phyloP scores from a whole-genome alignment of 2,329 filamentous ascomycete species.

The Cercospora nicotianae region DNA sequence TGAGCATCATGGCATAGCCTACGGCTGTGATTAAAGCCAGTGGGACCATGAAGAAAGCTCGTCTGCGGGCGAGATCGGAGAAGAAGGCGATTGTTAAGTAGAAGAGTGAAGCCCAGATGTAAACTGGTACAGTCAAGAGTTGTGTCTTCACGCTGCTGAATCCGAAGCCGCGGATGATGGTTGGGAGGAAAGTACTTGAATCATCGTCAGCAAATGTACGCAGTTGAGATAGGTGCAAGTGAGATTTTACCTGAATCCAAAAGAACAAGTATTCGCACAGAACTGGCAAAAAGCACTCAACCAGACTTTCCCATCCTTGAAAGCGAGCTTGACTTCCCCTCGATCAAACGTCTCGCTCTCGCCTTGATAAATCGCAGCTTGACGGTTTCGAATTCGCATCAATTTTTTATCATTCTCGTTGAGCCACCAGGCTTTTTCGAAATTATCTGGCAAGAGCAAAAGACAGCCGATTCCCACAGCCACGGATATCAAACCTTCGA shows the following conservation, averaged over 20 bases:
- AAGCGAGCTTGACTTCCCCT: constrained; percentile 51
- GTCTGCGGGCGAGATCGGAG: constrained; percentile 11
- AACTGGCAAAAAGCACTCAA: constrained; percentile 53
- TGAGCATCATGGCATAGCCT: constrained; percentile 16
- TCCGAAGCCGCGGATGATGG: constrained; percentile 38
- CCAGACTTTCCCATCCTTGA: constrained; percentile 55
- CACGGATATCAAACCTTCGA: constrained; percentile 36
- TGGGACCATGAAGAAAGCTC: constrained; percentile 18
- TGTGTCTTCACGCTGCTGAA: constrained; percentile 47
- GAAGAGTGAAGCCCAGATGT: constrained; percentile 12
- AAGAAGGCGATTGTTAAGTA: constrained; percentile 16
- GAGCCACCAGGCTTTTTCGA: constrained; percentile 48
- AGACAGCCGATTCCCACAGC: constrained; percentile 28
- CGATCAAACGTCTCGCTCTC: constrained; percentile 50
- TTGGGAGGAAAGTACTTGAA: constrained; percentile 32
- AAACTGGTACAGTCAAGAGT: constrained; percentile 47
- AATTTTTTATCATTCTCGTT: constrained; percentile 49
- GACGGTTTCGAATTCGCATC: constrained; percentile 45
- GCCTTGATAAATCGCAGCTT: constrained; percentile 54
- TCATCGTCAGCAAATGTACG: background rate
- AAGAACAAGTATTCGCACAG: constrained; percentile 51
- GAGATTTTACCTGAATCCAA: constrained; percentile 40
- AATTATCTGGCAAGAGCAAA: constrained; percentile 44
- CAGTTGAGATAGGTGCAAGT: background rate
- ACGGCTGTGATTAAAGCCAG: constrained; percentile 9